These are phyloP conservation scores for Karstenula rhodostoma DNA, from an alignment of 2,329 filamentous ascomycete genomes.

Conservation along the genomic window DNA sequence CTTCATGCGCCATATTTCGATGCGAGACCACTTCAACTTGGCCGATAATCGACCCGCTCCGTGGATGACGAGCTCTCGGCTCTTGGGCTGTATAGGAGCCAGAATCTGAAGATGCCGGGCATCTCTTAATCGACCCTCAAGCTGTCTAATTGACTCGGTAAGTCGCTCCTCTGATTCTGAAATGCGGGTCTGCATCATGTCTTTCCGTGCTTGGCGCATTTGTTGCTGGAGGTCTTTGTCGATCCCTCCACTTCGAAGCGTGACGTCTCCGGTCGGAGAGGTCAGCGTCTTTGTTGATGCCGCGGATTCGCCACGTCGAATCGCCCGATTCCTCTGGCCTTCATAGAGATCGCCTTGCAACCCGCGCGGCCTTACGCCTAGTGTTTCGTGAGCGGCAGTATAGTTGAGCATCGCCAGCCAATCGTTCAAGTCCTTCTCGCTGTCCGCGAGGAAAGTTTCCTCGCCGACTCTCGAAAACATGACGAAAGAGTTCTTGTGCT, in stretches of 20 bases:
- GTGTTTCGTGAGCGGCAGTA: conserved; percentile 90
- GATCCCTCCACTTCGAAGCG: conserved; percentile 75
- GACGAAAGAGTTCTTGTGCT: conserved; percentile 93
- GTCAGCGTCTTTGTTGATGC: conserved; percentile 67
- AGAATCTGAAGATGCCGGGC: conserved; percentile 88
- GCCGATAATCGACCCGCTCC: conserved; percentile 85
- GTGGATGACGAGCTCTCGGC: conserved; percentile 83
- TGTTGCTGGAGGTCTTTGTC: conserved; percentile 86
- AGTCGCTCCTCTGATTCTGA: conserved; percentile 83
- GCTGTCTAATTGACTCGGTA: conserved; percentile 73
- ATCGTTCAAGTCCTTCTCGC: conserved; percentile 91
- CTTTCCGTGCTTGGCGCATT: conserved; percentile 80
- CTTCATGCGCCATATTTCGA: conserved; percentile 90
- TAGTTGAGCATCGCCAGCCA: conserved; percentile 98
- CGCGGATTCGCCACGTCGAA: conserved; percentile 72
- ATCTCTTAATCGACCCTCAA: conserved; percentile 86
- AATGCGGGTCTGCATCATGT: conserved; percentile 86
- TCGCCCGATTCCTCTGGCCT: conserved; percentile 76
- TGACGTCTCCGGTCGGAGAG: conserved; percentile 76
- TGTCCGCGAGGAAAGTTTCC: conserved; percentile 89
- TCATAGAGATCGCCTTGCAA: conserved; percentile 87
- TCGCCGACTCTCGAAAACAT: conserved; percentile 85
- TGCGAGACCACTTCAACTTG: conserved; percentile 90
- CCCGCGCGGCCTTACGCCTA: conserved; percentile 88
- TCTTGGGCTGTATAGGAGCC: conserved; percentile 89